Conservation (phyloP, 805 yeast genomes). For the Suhomyces prunicola region DNA sequence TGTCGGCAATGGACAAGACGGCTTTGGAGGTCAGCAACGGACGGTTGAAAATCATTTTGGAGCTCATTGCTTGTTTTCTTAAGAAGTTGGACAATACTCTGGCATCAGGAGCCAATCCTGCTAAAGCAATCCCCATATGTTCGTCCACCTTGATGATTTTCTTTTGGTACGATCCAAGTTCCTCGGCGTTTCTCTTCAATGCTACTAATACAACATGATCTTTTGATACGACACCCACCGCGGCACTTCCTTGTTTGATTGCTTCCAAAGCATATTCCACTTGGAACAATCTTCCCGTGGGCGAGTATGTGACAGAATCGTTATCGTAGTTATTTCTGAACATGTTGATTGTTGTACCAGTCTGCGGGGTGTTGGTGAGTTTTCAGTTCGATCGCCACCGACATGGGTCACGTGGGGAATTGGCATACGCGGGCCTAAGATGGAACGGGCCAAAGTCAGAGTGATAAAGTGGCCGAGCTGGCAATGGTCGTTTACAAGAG, state of each 20-base stretch:
- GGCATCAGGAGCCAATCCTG: constrained; percentile 98
- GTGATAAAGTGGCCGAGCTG: neutral
- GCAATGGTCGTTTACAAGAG: neutral
- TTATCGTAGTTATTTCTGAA: constrained; percentile 98
- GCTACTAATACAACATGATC: constrained; percentile 91
- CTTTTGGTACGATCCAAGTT: constrained; percentile 93
- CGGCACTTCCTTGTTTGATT: constrained; percentile 96
- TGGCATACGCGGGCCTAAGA: neutral
- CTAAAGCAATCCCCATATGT: constrained; percentile 91
- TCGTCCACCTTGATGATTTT: constrained; percentile 88
- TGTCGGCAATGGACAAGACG: constrained; percentile 83
- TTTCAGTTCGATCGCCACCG: constrained; percentile 2
- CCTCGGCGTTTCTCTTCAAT: constrained; percentile 93
- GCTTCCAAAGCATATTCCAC: constrained; percentile 90
- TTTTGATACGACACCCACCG: constrained; percentile 87
- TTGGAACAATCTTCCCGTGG: constrained; percentile 89
- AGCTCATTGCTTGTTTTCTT: constrained; percentile 87
- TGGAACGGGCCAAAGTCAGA: neutral
- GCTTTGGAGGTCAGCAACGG: constrained; percentile 82
- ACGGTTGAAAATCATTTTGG: constrained; percentile 80
- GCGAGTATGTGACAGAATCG: constrained; percentile 96
- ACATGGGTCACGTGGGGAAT: neutral
- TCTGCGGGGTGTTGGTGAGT: neutral
- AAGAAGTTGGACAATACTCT: constrained; percentile 85
- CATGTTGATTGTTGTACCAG: constrained; percentile 31